Conservation (phyloP, 192 early-diverging fungal species). For the Backusella psychrophila region DNA sequence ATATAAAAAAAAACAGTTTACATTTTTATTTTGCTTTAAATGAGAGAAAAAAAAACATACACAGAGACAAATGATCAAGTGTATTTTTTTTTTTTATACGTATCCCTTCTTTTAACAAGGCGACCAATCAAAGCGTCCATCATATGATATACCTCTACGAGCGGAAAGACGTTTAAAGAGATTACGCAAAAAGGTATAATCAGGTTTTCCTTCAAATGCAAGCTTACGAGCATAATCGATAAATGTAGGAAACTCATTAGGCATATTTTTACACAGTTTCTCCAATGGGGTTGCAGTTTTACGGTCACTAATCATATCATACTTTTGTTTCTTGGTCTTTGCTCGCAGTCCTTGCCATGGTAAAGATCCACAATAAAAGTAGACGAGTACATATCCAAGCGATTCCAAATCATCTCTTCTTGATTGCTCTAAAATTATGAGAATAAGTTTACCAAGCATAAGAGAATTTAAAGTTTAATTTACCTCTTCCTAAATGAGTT, state of each 20-base stretch:
- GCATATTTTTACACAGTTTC: conserved; percentile 77
- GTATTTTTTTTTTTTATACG: neutral
- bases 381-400: conserved; percentile 89
- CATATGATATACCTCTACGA: conserved; percentile 77
- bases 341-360: conserved; percentile 95
- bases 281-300: conserved; percentile 88
- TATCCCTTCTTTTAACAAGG: neutral
- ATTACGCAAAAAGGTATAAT: conserved; percentile 85
- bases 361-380: conserved; percentile 86
- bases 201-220: conserved; percentile 90
- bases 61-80: neutral
- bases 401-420: conserved; percentile 91
- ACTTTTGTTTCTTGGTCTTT: conserved; percentile 91
- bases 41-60: no score
- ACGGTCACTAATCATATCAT: conserved; percentile 93
- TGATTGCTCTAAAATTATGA: conserved; percentile 65
- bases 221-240: conserved; percentile 83
- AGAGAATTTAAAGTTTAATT: conserved; percentile 11
- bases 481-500: conserved; percentile 77
- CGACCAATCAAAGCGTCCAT: conserved; percentile 91
- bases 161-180: conserved; percentile 85
- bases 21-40: no score
- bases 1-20: no score
- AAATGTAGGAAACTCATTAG: conserved; percentile 85
- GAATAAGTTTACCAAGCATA: neutral